Evolutionary conservation across 371 early-diverging fungal genomes (phyloP).

Genomic region (Ordospora pajunii): DNA sequence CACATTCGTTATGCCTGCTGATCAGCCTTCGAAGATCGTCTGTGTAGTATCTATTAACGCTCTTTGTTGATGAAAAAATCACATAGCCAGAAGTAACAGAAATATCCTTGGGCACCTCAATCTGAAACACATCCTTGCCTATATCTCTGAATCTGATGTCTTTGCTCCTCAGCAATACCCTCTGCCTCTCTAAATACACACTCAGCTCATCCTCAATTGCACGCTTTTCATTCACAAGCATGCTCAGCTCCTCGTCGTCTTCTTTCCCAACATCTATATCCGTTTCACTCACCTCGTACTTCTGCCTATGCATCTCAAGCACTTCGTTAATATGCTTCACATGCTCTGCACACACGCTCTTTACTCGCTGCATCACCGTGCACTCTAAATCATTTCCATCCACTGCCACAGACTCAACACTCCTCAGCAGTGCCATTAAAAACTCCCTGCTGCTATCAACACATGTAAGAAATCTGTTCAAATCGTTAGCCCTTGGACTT

Average conservation of each 20-base stretch:
- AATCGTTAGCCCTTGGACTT: constrained; percentile 64
- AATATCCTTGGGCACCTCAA: constrained; percentile 71
- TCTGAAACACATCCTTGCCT: constrained; percentile 83
- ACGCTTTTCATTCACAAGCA: constrained; percentile 12
- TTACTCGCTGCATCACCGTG: no score
- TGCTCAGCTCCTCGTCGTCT: constrained; percentile 36
- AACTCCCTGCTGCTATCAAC: not conserved
- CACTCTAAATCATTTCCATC: not conserved
- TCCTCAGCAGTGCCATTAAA: not conserved
- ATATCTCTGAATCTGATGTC: constrained; percentile 67
- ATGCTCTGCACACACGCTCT: not conserved
- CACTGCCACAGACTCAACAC: not conserved
- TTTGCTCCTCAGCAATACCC: not conserved
- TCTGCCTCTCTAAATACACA: constrained; percentile 39
- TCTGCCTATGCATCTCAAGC: not conserved
- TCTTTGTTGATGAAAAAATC: constrained; percentile 65
- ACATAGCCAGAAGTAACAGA: constrained; percentile 72
- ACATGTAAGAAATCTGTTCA: constrained; percentile 28
- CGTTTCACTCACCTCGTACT: constrained; percentile 12
- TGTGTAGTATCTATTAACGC: constrained; percentile 75
- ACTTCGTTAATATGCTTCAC: not conserved
- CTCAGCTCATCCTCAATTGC: constrained; percentile 36
- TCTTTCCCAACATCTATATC: constrained; percentile 48
- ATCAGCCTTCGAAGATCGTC: constrained; percentile 66
- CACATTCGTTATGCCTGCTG: constrained; percentile 68